Evolutionary conservation across 2,329 filamentous ascomycete genomes (phyloP), one percentile per base, ranked within the genome.

Genomic region (Fusarium sp.): DNA sequence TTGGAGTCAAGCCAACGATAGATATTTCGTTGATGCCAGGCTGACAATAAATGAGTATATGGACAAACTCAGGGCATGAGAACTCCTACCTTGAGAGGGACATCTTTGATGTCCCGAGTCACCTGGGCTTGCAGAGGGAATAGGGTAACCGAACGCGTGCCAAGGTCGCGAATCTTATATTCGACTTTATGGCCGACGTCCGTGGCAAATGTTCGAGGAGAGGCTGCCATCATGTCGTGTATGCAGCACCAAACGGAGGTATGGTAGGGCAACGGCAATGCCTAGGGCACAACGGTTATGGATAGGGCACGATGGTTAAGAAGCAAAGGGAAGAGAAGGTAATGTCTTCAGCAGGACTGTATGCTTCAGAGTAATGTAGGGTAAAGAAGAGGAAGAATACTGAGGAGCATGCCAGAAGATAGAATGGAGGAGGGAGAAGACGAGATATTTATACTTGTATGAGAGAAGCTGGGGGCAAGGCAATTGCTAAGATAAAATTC

Each of bases 81-180:
- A 24, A 20, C 35, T 32, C 65, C 44, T 58, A 76, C 75, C 59
- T 74, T 73, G 35, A 78, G 71, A 40, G 66, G 56, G 17, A 90
- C 79, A 66, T 85, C 78, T 58, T 83, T 84, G 72, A 91, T 83
- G 53, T 90, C 86, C 26, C 89, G 83, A 14, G 86, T 82, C 30
- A 91, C 76, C 47, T 89, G 88, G 2, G 89, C 89, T 65, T 85
- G 80, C 3, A 81, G 80, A 0, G 89, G 89, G 61, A 89, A 90
- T 40, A 92, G 82, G 0, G 85, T 88, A 17, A 92, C 88, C 1
- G 84, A 85, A 49, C 86, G 85, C 33, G 89, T 90, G 10, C 79
- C 72, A 30, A 91, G 79, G 48, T 89, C 83, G 43, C 84, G 83
- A 63, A 91, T 76, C 32, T 82, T 82, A 74, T 88, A 89, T 61